Evolutionary conservation across 2,329 filamentous ascomycete species (phyloP), one percentile per base, ranked within the genome.

Genomic region (Neofusicoccum sp.): DNA sequence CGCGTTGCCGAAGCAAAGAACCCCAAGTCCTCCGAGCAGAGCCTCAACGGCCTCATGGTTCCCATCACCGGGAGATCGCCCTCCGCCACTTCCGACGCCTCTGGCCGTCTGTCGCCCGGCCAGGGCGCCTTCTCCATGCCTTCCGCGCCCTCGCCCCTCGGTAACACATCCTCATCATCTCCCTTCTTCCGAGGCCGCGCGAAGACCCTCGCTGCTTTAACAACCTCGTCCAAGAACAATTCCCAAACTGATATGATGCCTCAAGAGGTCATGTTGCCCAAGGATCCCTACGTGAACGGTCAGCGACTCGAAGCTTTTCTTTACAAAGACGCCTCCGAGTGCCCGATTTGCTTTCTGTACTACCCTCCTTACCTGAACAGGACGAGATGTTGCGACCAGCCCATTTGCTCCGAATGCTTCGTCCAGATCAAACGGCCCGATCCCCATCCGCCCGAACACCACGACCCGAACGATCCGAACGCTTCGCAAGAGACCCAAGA

Each of bases 331-430:
- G 89, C 92, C 3, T 80, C 82, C 6, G 95, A 99, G 74, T 99
- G 95, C 71, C 94, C 95, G 4, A 97, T 99, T 66, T 99, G 95
- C 80, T 97, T 98, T 74, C 82, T 98, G 60, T 96, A 93, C 70
- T 99, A 98, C 69, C 95, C 95, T 0, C 93, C 93, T 3, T 96
- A 96, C 73, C 83, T 99, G 34, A 99, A 99, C 78, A 90, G 89
- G 67, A 99, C 95, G 0, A 85, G 95, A 68, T 99, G 95, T 74
- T 99, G 95, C 76, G 93, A 97, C 70, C 95, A 99, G 74, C 84
- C 91, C 5, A 98, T 99, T 66, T 99, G 95, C 78, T 98, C 93
- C 45, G 95, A 99, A 79, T 99, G 95, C 76, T 99, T 99, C 71
- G 95, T 99, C 3, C 95, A 99, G 76, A 99, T 99, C 74, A 98